These are phyloP conservation scores for Fusarium chaquense DNA, from an alignment of 2,329 filamentous ascomycete species.

Conservation along the genomic window DNA sequence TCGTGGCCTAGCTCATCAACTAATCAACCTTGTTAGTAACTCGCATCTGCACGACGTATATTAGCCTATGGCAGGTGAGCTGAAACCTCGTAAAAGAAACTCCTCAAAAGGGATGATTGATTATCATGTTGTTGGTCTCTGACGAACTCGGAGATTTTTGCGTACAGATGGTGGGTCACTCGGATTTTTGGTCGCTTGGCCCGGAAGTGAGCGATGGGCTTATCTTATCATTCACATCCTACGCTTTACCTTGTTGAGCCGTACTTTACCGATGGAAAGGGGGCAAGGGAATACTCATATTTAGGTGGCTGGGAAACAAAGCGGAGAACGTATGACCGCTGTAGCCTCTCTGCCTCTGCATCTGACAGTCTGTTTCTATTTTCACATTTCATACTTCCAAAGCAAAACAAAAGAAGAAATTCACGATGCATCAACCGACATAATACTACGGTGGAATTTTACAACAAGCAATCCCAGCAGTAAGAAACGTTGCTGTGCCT, in stretches of 20 bases:
- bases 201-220: background rate
- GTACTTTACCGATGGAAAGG: background rate
- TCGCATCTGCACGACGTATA: background rate
- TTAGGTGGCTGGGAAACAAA: background rate
- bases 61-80: background rate
- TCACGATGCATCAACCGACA: background rate
- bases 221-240: slow-evolving; percentile 4
- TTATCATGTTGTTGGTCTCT: background rate
- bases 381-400: background rate
- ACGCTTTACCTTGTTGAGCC: background rate
- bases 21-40: background rate
- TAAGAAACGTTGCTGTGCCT: background rate
- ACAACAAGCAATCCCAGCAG: background rate
- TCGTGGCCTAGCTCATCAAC: background rate
- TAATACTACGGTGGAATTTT: background rate
- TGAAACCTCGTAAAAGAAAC: background rate
- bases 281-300: background rate
- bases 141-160: slow-evolving; percentile 21
- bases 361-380: background rate
- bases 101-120: slow-evolving; percentile 14
- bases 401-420: background rate
- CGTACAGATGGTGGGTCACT: slow-evolving; percentile 1
- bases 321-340: background rate
- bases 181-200: background rate
- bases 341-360: background rate